Base-by-base conservation (phyloP, 495 filamentous ascomycete species). In the Baudoinia panamericana region DNA sequence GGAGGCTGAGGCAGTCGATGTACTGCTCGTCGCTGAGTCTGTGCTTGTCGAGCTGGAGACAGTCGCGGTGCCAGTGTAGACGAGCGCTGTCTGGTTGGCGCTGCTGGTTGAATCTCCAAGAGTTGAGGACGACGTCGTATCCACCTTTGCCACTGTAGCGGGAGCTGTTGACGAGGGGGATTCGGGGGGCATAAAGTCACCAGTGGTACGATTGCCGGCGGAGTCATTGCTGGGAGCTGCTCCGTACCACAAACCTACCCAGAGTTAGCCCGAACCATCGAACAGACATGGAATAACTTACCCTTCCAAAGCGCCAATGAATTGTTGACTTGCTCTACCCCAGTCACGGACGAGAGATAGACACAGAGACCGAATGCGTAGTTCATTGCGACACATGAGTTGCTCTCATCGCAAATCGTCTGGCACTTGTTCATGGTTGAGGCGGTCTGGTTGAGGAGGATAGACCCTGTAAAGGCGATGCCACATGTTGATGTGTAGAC, bases 231-330 rank as follows among this genome's bases (percentile, higher is more conserved):
- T n/a, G n/a, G 6, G 23, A 37, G 23, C 5, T 16, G 13, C 11
- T 29, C 13, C 9, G 19, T 13, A 6, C 16, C 15, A 11, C 6
- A 11, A 37, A 20, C 8, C 9, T 6, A 9, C 15, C 5, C 9
- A 6, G 8, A 20, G 34, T 37, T 11, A 5, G 16, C 16, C 23
- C 11, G 11, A 20, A 20, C 13, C 15, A 13, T 5, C 34, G 15
- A 9, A 13, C 34, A 16, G 15, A 9, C 34, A 13, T 20, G 17
- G 19, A 37, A 20, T n/a, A n/a, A n/a, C 5, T 13, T 23, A 22
- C 40, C 40, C 23, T 36, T 34, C 30, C 30, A 43, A 4, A 20
- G 30, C 11, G 30, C 40, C 10, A 19, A 26, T 7, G 4, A 43
- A 11, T 31, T 31, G 5, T 36, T 36, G 4, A 9, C 20, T 21